Conservation (phyloP, 2,329 filamentous ascomycete species). For the Ceratocystis alfenasii region DNA sequence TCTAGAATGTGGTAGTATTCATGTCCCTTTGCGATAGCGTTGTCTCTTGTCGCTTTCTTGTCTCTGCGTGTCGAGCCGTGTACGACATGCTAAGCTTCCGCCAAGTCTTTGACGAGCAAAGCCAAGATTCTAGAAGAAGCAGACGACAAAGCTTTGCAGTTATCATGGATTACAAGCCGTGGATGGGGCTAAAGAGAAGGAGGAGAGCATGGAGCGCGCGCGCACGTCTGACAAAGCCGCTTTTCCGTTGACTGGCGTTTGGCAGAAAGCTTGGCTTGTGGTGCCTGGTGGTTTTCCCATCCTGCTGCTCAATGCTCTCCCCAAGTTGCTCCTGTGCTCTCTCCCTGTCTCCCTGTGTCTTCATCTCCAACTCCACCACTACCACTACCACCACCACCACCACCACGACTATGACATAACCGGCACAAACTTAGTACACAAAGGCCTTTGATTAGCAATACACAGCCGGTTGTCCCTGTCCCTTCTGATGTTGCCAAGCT, state of each 20-base stretch:
- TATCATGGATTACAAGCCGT: background rate
- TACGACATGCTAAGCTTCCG: conserved; percentile 7
- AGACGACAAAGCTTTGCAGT: background rate
- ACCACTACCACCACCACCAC: too few relatives aligned
- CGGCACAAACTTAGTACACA: too few relatives aligned
- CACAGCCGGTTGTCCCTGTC: background rate
- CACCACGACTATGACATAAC: too few relatives aligned
- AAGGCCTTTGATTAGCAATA: too few relatives aligned
- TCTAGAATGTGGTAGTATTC: background rate
- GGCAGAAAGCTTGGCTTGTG: conserved; percentile 7
- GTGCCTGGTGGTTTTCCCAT: background rate
- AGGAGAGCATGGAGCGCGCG: background rate
- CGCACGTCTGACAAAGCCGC: too few relatives aligned
- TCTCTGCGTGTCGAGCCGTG: background rate
- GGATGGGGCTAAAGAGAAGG: background rate
- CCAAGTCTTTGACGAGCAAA: conserved; percentile 1
- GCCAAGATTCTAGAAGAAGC: conserved; percentile 2
- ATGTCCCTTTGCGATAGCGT: too few relatives aligned
- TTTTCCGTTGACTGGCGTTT: background rate
- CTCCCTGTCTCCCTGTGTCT: too few relatives aligned
- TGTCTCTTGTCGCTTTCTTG: background rate
- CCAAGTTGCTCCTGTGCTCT: background rate
- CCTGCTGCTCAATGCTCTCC: background rate
- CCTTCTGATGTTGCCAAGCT: background rate
- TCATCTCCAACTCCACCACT: too few relatives aligned